Base-by-base conservation (phyloP, 345 rosid species). In the Hibiscus trionum region DNA sequence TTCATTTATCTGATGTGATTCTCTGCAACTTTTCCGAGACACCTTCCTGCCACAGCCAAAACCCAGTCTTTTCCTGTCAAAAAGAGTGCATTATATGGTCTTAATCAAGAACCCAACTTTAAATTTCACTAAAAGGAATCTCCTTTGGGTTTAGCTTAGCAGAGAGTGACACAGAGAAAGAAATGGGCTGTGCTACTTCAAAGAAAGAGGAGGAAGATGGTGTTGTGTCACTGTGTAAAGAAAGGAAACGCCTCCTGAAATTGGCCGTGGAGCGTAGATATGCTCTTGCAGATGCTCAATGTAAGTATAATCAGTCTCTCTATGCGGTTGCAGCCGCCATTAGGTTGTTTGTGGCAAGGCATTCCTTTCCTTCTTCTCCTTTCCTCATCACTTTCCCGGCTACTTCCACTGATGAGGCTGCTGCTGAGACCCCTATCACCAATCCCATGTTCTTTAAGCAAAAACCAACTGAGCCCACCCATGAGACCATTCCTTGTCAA, bases 221-320 rank as follows among this genome's bases (percentile, higher is more conserved):
- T 39, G 83, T 78, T 1, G 72, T 82, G 35, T 61, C 75, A 1
- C 52, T 82, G 68, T 84, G 86, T 71, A 77, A 69, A 73, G 83
- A 82, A 46, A 84, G 86, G 37, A 82, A 76, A 31, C 72, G 70
- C 49, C 71, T 80, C 11, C 66, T 84, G 14, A 82, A 82, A 47
- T 39, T 75, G 62, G 84, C 81, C 3, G 77, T 80, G 35, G 80
- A 78, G 72, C 68, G 59, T 49, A 75, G 86, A 74, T 79, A 82
- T 61, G 76, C 71, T 16, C 76, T 84, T 69, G 84, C 86, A 9
- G 77, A 78, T 37, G 84, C 84, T 8, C 86, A 84, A 16, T 68
- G 62, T 31, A 84, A 72, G 78, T 84, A 82, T 71, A 82, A 76
- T 66, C 84, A 78, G 61, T 77, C 80, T 66, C 78, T 82, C n/a